These are phyloP conservation scores for Margaritispora aquatica DNA, from an alignment of 495 filamentous ascomycete species.

Conservation along the genomic window DNA sequence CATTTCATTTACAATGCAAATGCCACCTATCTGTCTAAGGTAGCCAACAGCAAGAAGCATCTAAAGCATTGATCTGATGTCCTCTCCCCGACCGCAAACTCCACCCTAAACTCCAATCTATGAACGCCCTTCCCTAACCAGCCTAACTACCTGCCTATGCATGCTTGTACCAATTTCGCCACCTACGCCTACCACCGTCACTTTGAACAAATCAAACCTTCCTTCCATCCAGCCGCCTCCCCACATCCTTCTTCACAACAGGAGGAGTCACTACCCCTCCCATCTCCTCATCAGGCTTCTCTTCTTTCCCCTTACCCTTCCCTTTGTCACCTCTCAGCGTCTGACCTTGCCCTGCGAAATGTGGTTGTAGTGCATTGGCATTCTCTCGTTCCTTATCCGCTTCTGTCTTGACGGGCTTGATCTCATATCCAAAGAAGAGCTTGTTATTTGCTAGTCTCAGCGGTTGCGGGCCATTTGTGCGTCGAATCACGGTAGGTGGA, in stretches of 20 bases:
- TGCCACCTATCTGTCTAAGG: neutral
- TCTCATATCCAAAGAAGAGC: constrained; percentile 91
- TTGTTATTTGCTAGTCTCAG: constrained; percentile 81
- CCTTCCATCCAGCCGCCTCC: constrained; percentile 19
- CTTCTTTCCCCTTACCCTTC: constrained; percentile 28
- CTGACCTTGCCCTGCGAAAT: constrained; percentile 84
- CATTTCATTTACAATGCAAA: too few relatives aligned
- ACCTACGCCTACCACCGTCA: neutral
- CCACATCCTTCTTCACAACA: constrained; percentile 12
- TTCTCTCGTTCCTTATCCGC: constrained; percentile 62
- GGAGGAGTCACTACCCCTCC: constrained; percentile 12
- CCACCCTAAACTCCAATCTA: neutral
- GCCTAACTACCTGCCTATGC: too few relatives aligned
- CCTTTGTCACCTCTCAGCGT: constrained; percentile 68
- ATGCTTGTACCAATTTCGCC: neutral
- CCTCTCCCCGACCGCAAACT: neutral
- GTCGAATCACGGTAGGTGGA: constrained; percentile 35
- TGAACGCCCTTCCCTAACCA: neutral
- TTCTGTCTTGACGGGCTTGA: constrained; percentile 78
- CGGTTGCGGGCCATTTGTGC: constrained; percentile 76
- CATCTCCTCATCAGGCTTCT: constrained; percentile 19
- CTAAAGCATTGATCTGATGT: neutral
- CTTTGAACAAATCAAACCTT: neutral
- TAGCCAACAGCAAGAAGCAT: neutral
- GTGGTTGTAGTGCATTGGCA: constrained; percentile 56